A percentile compares a stretch with the other conserved stretches of the same genome.
Conservation (phyloP, 2,329 filamentous ascomycete species). For the Fusarium nelsonii region DNA sequence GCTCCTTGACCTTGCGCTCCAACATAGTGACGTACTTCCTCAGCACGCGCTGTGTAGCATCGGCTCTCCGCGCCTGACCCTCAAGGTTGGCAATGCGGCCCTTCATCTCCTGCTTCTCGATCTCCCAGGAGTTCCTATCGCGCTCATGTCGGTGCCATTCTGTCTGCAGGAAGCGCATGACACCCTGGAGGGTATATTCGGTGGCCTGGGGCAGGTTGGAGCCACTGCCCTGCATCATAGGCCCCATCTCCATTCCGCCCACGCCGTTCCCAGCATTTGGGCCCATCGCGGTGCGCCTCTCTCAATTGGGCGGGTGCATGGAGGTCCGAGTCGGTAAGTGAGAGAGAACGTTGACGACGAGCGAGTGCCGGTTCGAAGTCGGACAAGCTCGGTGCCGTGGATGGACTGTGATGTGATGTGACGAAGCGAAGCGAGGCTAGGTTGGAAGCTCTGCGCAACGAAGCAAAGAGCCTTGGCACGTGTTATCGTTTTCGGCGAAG, state of each 20-base stretch:
- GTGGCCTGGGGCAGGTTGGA: slow-evolving; percentile 68
- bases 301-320: slow-evolving; percentile 54
- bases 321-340: slow-evolving; percentile 49
- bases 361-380: slow-evolving; percentile 37
- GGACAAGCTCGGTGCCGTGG: slow-evolving; percentile 41
- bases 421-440: slow-evolving; percentile 10
- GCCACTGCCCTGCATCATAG: slow-evolving; percentile 60
- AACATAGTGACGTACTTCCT: slow-evolving; percentile 92
- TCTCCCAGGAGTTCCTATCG: slow-evolving; percentile 98
- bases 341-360: slow-evolving; percentile 33
- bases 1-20: slow-evolving; percentile 87
- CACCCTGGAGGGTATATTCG: slow-evolving; percentile 76
- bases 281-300: slow-evolving; percentile 57
- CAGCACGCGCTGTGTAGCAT: slow-evolving; percentile 88
- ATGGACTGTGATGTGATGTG: slow-evolving; percentile 29
- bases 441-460: slow-evolving; percentile 29
- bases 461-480: slow-evolving; percentile 30
- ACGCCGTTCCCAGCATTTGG: slow-evolving; percentile 61
- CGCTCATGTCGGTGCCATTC: slow-evolving; percentile 99
- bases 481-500: slow-evolving; percentile 17
- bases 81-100: slow-evolving; percentile 94
- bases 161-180: slow-evolving; percentile 99
- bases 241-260: slow-evolving; percentile 60
- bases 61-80: slow-evolving; percentile 86
- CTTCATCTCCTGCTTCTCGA: slow-evolving; percentile 99